Percentiles rank a stretch among this genome's conserved stretches.
phyloP scores from a whole-genome alignment of 106 monocot species.

The Acanthochlamys bracteata region DNA sequence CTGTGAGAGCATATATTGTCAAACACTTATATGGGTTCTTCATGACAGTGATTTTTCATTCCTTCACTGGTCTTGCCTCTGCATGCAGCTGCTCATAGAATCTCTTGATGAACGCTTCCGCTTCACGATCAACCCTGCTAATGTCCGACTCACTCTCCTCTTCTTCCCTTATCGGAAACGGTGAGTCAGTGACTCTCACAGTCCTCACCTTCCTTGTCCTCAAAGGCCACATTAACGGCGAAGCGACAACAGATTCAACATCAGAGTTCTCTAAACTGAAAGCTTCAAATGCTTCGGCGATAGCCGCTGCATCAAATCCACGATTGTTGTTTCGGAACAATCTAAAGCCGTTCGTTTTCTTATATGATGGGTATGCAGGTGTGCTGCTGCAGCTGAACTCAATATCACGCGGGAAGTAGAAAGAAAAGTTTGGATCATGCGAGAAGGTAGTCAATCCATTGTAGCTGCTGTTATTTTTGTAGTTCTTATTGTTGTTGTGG shows the following conservation, averaged over 20 bases:
- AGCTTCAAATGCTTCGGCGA: conserved; percentile 32
- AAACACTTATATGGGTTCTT: no score
- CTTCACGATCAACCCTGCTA: conserved; percentile 7
- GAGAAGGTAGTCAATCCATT: conserved; percentile 19
- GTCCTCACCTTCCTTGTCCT: conserved; percentile 10
- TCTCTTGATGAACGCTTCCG: conserved; percentile 18
- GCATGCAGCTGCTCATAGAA: conserved; percentile 24
- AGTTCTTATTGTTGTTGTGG: conserved; percentile 1
- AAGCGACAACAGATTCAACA: not conserved
- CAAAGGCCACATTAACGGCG: conserved; percentile 1
- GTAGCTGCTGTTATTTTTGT: not conserved
- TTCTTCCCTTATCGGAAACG: conserved; percentile 24
- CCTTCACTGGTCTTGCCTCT: not conserved
- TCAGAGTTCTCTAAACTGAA: conserved; percentile 5
- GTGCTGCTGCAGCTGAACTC: conserved; percentile 73
- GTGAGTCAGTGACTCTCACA: conserved; percentile 46
- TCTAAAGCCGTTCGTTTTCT: not conserved
- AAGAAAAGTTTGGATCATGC: conserved; percentile 20
- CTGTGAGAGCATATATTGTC: no score
- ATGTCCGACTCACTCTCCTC: conserved; percentile 3
- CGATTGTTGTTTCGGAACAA: not conserved
- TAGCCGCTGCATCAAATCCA: not conserved
- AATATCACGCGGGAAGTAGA: conserved; percentile 33
- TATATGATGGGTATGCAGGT: conserved; percentile 12
- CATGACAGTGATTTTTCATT: no score